A percentile compares a stretch with the other conserved stretches of the same genome.
Conservation (phyloP, 1,284 basidiomycete genomes). For the Sanghuangporus baumii region DNA sequence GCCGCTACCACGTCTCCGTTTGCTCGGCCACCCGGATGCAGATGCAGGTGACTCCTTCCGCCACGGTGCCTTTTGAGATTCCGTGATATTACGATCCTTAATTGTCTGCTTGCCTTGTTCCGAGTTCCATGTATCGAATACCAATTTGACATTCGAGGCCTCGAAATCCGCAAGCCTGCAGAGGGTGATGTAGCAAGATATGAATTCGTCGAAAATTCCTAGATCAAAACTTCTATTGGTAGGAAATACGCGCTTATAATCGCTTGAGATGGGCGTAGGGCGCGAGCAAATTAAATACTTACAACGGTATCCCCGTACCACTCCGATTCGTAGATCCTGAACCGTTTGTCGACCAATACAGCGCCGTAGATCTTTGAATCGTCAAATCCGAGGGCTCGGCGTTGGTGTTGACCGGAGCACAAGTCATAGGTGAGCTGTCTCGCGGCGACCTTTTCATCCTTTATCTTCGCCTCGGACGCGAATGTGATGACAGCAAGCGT, state of each 20-base stretch:
- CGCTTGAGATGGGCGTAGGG: too few relatives aligned
- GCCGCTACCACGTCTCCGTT: neutral
- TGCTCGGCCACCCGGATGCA: neutral
- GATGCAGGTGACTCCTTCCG: neutral
- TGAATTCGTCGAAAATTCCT: neutral
- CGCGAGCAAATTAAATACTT: neutral
- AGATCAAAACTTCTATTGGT: too few relatives aligned
- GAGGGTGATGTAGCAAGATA: neutral
- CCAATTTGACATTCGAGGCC: neutral
- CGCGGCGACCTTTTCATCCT: neutral
- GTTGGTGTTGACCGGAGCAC: neutral
- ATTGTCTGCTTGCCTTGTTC: neutral
- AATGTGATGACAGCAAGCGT: neutral
- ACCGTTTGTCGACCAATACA: neutral
- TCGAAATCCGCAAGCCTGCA: neutral
- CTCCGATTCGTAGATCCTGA: neutral
- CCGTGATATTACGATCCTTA: neutral
- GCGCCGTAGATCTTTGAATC: neutral
- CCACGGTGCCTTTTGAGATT: neutral
- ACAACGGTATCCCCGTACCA: neutral
- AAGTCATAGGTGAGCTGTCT: neutral
- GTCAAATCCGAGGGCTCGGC: neutral
- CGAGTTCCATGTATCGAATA: neutral
- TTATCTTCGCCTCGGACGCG: neutral
- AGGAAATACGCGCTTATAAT: too few relatives aligned